Percentiles rank a stretch among this genome's conserved stretches.
Evolutionary conservation across 2,329 filamentous ascomycete species (phyloP).

Genomic region (Tolypocladium capitatum): DNA sequence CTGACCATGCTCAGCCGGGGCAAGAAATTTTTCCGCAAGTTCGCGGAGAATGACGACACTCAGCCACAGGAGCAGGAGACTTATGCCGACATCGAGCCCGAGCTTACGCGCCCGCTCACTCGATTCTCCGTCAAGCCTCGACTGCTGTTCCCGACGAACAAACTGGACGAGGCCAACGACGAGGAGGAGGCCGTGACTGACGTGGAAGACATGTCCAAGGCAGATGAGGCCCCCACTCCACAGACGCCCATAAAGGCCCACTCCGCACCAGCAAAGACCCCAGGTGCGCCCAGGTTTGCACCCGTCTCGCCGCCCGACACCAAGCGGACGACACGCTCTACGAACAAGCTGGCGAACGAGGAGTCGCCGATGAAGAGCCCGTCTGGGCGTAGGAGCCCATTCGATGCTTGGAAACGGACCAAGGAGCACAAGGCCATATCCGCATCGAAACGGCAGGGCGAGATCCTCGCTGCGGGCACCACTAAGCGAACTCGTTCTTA

Average conservation of each 20-base stretch:
- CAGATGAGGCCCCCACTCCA: conserved; percentile 7
- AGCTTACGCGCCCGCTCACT: conserved; percentile 36
- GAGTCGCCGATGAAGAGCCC: conserved; percentile 26
- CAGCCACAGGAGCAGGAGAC: conserved; percentile 14
- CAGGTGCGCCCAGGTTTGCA: conserved; percentile 40
- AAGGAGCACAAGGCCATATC: conserved; percentile 38
- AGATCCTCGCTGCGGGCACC: conserved; percentile 14
- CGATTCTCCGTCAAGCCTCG: conserved; percentile 60
- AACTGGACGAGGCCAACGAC: conserved; percentile 30
- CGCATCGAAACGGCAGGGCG: conserved; percentile 27
- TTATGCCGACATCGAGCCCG: conserved; percentile 20
- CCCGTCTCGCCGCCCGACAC: conserved; percentile 52
- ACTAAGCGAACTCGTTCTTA: conserved; percentile 24
- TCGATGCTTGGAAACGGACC: conserved; percentile 55
- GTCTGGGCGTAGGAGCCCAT: conserved; percentile 37
- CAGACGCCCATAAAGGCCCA: conserved; percentile 25
- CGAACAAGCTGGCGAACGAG: conserved; percentile 33
- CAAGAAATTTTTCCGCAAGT: conserved; percentile 65
- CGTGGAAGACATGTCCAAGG: conserved; percentile 34
- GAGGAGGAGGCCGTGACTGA: conserved; percentile 49
- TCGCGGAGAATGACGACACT: conserved; percentile 28
- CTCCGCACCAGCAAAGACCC: conserved; percentile 25
- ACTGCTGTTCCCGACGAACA: conserved; percentile 50
- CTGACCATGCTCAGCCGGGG: conserved; percentile 46
- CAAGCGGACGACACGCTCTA: conserved; percentile 42